phyloP scores from a whole-genome alignment of 2,329 filamentous ascomycete genomes.

The Fusarium sp. region DNA sequence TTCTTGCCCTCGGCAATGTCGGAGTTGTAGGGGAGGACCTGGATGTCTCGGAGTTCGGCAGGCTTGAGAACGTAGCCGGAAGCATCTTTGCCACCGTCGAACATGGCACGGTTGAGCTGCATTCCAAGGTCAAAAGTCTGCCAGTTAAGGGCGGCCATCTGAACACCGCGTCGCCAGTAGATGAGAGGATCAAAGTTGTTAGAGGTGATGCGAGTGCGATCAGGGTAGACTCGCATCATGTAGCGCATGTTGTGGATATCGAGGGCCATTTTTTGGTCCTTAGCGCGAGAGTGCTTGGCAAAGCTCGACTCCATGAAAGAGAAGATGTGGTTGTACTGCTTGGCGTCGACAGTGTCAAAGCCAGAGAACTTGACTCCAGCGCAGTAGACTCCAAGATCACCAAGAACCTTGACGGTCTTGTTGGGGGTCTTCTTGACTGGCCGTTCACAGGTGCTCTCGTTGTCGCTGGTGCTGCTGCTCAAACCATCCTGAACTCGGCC shows the following conservation, averaged over 20 bases:
- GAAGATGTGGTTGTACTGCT: constrained; percentile 92
- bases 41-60: constrained; percentile 80
- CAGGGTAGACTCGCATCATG: constrained; percentile 94
- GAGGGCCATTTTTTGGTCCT: constrained; percentile 80
- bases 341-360: constrained; percentile 82
- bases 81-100: constrained; percentile 85
- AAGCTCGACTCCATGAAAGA: constrained; percentile 94
- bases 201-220: constrained; percentile 82
- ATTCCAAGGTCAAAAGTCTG: constrained; percentile 96
- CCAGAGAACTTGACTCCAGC: constrained; percentile 83
- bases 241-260: constrained; percentile 92
- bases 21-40: constrained; percentile 64
- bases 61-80: constrained; percentile 96
- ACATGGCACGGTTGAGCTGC: constrained; percentile 98
- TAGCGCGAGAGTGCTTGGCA: constrained; percentile 79
- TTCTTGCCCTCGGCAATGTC: constrained; percentile 71
- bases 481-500: constrained; percentile 65
- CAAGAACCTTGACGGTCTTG: constrained; percentile 87
- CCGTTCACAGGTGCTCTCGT: constrained; percentile 75
- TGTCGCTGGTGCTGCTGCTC: constrained; percentile 80
- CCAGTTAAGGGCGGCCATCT: constrained; percentile 99
- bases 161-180: constrained; percentile 94
- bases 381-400: constrained; percentile 84
- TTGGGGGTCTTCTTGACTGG: constrained; percentile 74
- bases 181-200: constrained; percentile 94